Evolutionary conservation across 306 rosid species (phyloP).

Genomic region (Malus fusca): DNA sequence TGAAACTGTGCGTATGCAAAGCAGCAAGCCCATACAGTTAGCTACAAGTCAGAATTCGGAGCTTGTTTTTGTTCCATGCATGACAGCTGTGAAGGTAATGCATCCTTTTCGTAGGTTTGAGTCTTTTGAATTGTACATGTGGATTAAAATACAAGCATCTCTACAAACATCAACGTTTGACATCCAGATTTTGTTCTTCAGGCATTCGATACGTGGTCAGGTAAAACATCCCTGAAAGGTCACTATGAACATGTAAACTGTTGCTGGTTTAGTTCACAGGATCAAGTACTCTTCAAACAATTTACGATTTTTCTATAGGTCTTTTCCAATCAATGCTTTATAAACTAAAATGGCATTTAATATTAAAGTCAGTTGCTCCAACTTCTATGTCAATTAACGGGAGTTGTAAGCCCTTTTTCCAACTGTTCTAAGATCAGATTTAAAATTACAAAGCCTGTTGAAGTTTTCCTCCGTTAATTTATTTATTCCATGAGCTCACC

Average conservation of each 20-base stretch:
- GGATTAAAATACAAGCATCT: neutral
- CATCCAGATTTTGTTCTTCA: conserved; percentile 31
- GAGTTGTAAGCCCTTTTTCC: neutral
- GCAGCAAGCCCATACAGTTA: conserved; percentile 78
- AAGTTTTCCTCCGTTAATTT: neutral
- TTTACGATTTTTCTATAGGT: neutral
- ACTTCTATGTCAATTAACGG: neutral
- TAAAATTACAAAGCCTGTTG: conserved; percentile 6
- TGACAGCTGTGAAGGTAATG: conserved; percentile 73
- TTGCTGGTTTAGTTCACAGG: conserved; percentile 73
- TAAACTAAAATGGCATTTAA: neutral
- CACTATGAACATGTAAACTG: conserved; percentile 80
- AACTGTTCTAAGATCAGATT: conserved; percentile 11
- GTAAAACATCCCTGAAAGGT: conserved; percentile 53
- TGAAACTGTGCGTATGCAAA: conserved; percentile 83
- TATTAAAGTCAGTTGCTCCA: neutral
- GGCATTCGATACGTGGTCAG: conserved; percentile 91
- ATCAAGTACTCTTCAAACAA: conserved; percentile 49
- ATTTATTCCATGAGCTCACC: neutral
- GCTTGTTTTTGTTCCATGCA: conserved; percentile 89
- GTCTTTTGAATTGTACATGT: neutral
- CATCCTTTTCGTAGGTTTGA: conserved; percentile 1
- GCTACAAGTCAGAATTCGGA: conserved; percentile 67
- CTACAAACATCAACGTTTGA: conserved; percentile 5
- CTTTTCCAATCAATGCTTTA: conserved; percentile 5